Percentiles rank a stretch among this genome's conserved stretches.
Conservation (phyloP, 2,329 filamentous ascomycete species). For the Didymella arachidicola region DNA sequence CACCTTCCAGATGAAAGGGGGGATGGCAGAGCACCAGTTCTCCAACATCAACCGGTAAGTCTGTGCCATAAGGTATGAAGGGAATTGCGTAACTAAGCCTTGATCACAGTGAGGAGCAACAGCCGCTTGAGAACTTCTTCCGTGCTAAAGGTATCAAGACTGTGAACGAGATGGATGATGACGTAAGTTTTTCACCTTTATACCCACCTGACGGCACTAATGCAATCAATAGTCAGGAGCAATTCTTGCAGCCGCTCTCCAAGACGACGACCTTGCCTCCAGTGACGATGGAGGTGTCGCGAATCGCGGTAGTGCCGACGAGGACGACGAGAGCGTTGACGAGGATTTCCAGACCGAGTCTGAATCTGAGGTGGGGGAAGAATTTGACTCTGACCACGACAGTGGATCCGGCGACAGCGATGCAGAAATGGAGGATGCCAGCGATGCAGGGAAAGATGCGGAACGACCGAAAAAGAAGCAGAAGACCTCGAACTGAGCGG, state of each 20-base stretch:
- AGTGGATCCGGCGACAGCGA: slow-evolving; percentile 77
- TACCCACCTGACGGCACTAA: slow-evolving; percentile 32
- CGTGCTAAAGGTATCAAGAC: slow-evolving; percentile 92
- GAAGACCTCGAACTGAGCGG: slow-evolving; percentile 56
- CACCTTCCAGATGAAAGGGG: slow-evolving; percentile 86
- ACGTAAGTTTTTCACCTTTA: slow-evolving; percentile 65
- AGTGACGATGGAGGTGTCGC: slow-evolving; percentile 77
- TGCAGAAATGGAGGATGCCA: slow-evolving; percentile 69
- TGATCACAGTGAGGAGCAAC: slow-evolving; percentile 77
- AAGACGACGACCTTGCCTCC: slow-evolving; percentile 81
- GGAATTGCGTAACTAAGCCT: slow-evolving; percentile 34
- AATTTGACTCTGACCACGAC: slow-evolving; percentile 91
- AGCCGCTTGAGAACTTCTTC: slow-evolving; percentile 96
- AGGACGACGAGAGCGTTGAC: slow-evolving; percentile 93
- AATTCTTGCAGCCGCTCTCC: slow-evolving; percentile 79
- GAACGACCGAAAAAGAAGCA: slow-evolving; percentile 71
- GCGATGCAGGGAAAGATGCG: slow-evolving; percentile 59
- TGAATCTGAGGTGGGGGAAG: slow-evolving; percentile 95
- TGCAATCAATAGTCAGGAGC: slow-evolving; percentile 57
- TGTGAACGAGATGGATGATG: slow-evolving; percentile 98
- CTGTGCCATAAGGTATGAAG: not conserved
- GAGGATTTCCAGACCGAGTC: slow-evolving; percentile 94
- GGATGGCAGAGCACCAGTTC: slow-evolving; percentile 90
- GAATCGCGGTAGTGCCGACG: slow-evolving; percentile 90
- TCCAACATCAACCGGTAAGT: slow-evolving; percentile 92